Evolutionary conservation across 2,329 filamentous ascomycete genomes (phyloP).

Genomic region (Aspergillus bombycis): DNA sequence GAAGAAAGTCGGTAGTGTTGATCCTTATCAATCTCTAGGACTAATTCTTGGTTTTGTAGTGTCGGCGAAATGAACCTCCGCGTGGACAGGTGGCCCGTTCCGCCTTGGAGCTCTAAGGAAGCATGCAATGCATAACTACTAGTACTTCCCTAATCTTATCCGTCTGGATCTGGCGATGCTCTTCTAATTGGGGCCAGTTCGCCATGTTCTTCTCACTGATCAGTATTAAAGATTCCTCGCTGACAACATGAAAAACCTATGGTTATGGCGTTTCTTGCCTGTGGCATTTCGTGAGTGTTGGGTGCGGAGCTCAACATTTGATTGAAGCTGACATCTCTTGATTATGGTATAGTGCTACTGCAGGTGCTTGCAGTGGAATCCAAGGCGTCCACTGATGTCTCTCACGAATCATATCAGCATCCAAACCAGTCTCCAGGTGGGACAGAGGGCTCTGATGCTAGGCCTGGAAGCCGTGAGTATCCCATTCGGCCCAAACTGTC

Average conservation of each 20-base stretch:
- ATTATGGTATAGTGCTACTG: constrained; percentile 33
- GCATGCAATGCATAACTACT: constrained; percentile 1
- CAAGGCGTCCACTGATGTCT: constrained; percentile 23
- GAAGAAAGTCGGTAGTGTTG: constrained; percentile 16
- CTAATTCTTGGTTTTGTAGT: constrained; percentile 11
- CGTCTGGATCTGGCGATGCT: constrained; percentile 9
- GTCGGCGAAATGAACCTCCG: constrained; percentile 42
- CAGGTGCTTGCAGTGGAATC: constrained; percentile 33
- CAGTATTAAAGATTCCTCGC: constrained; percentile 20
- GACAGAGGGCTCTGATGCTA: constrained; percentile 20
- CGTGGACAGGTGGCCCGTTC: constrained; percentile 43
- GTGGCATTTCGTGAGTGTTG: constrained; percentile 37
- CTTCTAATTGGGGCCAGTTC: constrained; percentile 22
- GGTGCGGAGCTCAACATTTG: constrained; percentile 7
- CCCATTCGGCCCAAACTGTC: neutral
- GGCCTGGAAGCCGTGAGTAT: constrained; percentile 35
- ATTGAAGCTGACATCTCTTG: constrained; percentile 25
- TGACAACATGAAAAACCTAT: constrained; percentile 40
- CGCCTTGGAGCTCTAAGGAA: constrained; percentile 7
- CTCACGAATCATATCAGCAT: constrained; percentile 20
- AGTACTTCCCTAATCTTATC: constrained; percentile 3
- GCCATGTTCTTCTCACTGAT: constrained; percentile 38
- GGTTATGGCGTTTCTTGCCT: constrained; percentile 36
- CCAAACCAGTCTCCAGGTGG: constrained; percentile 26
- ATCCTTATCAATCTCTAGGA: neutral